Base-by-base conservation (phyloP, 2,329 filamentous ascomycete genomes). In the Fusarium napiforme region DNA sequence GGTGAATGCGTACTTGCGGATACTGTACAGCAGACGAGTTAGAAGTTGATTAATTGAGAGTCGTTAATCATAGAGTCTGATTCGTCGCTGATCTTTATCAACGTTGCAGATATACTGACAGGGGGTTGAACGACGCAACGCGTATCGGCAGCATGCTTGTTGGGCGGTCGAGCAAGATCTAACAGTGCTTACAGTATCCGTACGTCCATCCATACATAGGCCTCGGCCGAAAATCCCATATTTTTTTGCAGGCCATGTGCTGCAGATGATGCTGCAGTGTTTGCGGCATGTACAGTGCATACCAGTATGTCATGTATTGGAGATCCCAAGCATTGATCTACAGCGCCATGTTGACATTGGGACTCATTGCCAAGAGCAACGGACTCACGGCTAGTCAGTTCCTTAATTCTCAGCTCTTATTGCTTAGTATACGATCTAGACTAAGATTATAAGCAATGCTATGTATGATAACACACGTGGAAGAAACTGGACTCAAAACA, bases 311-410 rank as follows among this genome's bases (percentile, higher is more conserved):
- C 39, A 71, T 67, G 61, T 67, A 45, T 58, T 42, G 61, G 30
- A 45, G 66, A 73, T 65, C 59, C 34, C 23, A 57, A 61, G 49
- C 36, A 64, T 36, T 66, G 70, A 72, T 73, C 70, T 71, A 42
- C 68, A 58, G 26, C 56, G 52, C 68, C 26, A 64, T 53, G 43
- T 62, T 71, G 57, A 62, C 34, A 58, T 30, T 64, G 4, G 42
- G 40, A 63, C 43, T 60, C 32, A 60, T 57, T 46, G 70, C 70
- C 61, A 73, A 63, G 71, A 71, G 58, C 36, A 71, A 57, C 52
- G 47, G 64, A 28, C 42, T 30, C n/a, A 47, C 39, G 39, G 46
- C 46, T 43, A 68, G 23, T 23, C 34, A 40, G 50, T 40, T 40
- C 50, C 50, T 40, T 55, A 30, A 40, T 55, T 14, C 50, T 28